Conservation (phyloP, 2,329 filamentous ascomycete genomes). For the Phialophora verrucosa region DNA sequence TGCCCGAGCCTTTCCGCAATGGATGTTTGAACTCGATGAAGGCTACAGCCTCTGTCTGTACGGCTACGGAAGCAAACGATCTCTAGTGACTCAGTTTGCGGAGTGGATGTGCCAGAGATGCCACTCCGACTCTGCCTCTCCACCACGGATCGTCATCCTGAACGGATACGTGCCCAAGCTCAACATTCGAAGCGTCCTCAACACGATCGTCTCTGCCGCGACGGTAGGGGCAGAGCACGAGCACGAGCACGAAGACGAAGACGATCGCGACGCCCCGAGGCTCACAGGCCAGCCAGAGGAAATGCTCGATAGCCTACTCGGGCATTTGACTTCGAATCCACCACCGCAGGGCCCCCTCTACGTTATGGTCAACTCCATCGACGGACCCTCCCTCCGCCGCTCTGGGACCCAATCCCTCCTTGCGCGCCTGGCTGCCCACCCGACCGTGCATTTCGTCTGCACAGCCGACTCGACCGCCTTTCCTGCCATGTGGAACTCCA, state of each 20-base stretch:
- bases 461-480: constrained; percentile 90
- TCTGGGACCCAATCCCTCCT: constrained; percentile 72
- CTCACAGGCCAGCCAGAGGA: constrained; percentile 69
- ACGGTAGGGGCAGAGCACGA: constrained; percentile 42
- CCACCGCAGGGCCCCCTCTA: constrained; percentile 59
- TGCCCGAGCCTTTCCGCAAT: constrained; percentile 82
- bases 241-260: constrained; percentile 43
- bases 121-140: neutral
- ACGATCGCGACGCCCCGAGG: constrained; percentile 1
- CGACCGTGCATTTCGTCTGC: constrained; percentile 73
- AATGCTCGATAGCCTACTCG: constrained; percentile 70
- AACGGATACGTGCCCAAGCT: constrained; percentile 74
- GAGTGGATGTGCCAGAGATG: constrained; percentile 64
- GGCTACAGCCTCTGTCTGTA: constrained; percentile 90
- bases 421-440: constrained; percentile 75
- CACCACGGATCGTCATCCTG: constrained; percentile 72
- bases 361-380: constrained; percentile 83
- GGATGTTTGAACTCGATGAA: constrained; percentile 86
- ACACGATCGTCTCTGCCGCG: constrained; percentile 70
- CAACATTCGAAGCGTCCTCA: constrained; percentile 53
- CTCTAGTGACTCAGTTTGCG: constrained; percentile 76
- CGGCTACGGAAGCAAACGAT: constrained; percentile 87
- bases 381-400: constrained; percentile 76
- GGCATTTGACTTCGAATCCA: constrained; percentile 67
- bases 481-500: constrained; percentile 85